A percentile compares a stretch with the other conserved stretches of the same genome.
Conservation (phyloP, 2,329 filamentous ascomycete genomes). For the Raffaelea albimanens region DNA sequence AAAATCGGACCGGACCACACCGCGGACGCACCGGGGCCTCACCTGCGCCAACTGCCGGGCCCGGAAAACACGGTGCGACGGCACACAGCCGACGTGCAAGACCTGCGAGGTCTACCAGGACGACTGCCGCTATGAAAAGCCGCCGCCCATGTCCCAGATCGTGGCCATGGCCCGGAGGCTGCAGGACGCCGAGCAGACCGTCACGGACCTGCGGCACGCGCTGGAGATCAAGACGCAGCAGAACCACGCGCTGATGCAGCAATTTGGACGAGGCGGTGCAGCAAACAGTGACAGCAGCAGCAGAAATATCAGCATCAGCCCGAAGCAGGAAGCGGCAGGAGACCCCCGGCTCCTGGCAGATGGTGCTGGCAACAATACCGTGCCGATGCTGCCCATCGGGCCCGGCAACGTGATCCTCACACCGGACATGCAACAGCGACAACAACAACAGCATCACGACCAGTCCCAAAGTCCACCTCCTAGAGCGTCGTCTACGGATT, state of each 20-base stretch:
- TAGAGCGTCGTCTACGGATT: too few relatives aligned
- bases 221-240: conserved; percentile 2
- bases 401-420: background rate
- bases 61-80: conserved; percentile 18
- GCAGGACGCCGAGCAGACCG: conserved; percentile 16
- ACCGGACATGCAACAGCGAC: conserved; percentile 5
- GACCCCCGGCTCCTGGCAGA: too few relatives aligned
- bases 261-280: background rate
- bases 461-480: too few relatives aligned
- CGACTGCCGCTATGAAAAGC: conserved; percentile 22
- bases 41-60: conserved; percentile 17
- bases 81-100: conserved; percentile 19
- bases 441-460: conserved; percentile 2
- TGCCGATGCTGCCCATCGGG: background rate
- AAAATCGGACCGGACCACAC: background rate
- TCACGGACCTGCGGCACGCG: conserved; percentile 12
- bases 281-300: background rate
- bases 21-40: conserved; percentile 12
- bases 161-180: conserved; percentile 19
- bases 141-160: conserved; percentile 22
- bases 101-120: conserved; percentile 22
- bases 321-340: background rate
- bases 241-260: background rate
- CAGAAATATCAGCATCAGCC: background rate
- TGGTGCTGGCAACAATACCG: background rate